Evolutionary conservation across 345 rosid genomes (phyloP), one percentile per base, ranked within the genome.

Genomic region (Murraya koenigii): DNA sequence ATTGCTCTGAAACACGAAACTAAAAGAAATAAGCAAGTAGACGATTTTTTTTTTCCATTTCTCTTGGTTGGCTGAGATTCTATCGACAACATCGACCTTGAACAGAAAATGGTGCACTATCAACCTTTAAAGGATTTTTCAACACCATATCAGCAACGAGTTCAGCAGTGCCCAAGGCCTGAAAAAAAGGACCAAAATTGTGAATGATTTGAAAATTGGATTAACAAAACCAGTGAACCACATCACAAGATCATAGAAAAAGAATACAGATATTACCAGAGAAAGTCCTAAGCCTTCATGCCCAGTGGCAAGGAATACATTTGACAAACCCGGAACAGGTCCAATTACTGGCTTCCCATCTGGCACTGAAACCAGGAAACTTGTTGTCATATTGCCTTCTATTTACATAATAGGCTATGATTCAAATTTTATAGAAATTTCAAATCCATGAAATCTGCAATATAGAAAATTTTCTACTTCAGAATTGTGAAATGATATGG

Each of bases 211-310:
- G 17, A 44, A 44, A 44, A 11, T 11, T 11, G 5, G 17, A 44
- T 44, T 17, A 44, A 44, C 49, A 44, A 44, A 44, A 44, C 49
- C 49, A 44, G 49, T 0, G 13, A 44, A 44, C 15, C 14, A 44
- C 49, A 0, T 44, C 49, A 44, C 15, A 13, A 44, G 0, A 44
- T 44, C 20, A 54, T 63, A 33, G 66, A 52, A 49, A 58, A 32
- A 75, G 26, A 36, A 20, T 44, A 58, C n/a, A 72, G 71, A 39
- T 78, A 80, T 81, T 92, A 95, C 99, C 98, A 91, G 76, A 69
- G 94, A 84, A 77, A 95, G 96, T 69, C 98, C 99, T 61, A 88
- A 89, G 71, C 98, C 99, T 88, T 95, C 98, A 82, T 95, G 99
- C 19, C 99, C 99, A 67, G 99, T 87, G 75, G 98, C 94, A 73